Evolutionary conservation across 305 asterid genomes (phyloP).

Genomic region (Caryopteris hybrid): DNA sequence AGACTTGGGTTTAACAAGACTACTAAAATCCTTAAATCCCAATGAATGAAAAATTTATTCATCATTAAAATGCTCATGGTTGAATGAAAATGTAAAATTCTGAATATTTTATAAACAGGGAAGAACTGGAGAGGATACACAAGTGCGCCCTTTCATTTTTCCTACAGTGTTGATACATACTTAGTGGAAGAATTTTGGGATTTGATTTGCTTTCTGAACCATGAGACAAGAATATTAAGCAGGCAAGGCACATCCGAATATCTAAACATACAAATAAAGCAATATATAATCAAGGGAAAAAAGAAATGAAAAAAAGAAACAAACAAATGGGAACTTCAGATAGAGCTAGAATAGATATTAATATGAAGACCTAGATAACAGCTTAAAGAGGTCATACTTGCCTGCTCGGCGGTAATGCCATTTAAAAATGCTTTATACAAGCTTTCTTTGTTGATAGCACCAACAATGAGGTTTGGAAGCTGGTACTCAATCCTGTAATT

Average conservation of each 20-base stretch:
- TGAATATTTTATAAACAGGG: not conserved
- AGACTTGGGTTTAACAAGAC: not conserved
- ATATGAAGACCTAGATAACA: not conserved
- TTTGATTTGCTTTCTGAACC: not conserved
- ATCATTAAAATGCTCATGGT: not conserved
- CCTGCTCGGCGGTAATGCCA: constrained; percentile 93
- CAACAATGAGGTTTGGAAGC: constrained; percentile 93
- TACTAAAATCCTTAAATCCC: not conserved
- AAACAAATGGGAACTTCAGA: not conserved
- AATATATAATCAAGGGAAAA: not conserved
- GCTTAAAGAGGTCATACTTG: constrained; percentile 24
- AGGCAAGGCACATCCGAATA: not conserved
- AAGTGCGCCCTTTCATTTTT: not conserved
- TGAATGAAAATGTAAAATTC: not conserved
- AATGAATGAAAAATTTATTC: not conserved
- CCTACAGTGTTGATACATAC: not conserved
- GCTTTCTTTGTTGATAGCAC: constrained; percentile 88
- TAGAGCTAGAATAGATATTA: not conserved
- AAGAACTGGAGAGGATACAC: not conserved
- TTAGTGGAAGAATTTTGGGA: not conserved
- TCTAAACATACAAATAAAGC: not conserved
- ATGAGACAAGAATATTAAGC: not conserved
- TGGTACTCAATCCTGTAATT: constrained; percentile 88
- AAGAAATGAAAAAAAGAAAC: no score
- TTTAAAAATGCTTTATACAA: constrained; percentile 80